Evolutionary conservation across 2,329 filamentous ascomycete species (phyloP), one percentile per base, ranked within the genome.

Genomic region (Setomelanomma holmii): DNA sequence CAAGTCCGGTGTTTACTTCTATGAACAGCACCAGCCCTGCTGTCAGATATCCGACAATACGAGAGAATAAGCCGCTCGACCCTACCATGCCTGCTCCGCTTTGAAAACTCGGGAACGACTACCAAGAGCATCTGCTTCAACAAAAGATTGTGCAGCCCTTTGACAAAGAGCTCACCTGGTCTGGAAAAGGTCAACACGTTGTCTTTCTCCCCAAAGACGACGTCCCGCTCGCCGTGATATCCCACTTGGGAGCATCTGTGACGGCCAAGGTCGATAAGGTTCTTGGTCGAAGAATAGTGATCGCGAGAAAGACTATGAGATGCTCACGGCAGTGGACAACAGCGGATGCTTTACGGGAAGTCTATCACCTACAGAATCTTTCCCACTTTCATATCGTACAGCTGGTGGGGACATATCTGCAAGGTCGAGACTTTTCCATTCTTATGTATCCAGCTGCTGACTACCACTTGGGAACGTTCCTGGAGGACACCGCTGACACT

Each of bases 161-260:
- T n/a, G 45, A 60, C 3, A 45, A 48, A 12, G 59, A 61, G 24
- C 24, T 59, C 7, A 61, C 65, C 20, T 67, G 63, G 63, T 67
- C 64, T 10, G 61, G 63, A 0, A 56, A 51, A 34, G 64, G 63
- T 2, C 63, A 67, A 23, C 61, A 66, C 36, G 58, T 64, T 3
- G 55, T 49, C 1, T 67, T 56, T 36, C 5, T 34, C 3, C 20
- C 43, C 1, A 23, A 40, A 4, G 61, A 66, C 16, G 6, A 6
- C 12, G 24, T 27, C 12, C 63, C 61, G 1, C 35, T 67, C 0
- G n/a, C 34, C 4, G 14, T 48, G 2, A 7, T 56, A 16, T 40
- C 36, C 1, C 27, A 36, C 23, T 33, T 66, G 5, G 58, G 58
- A 2, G 39, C 38, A 0, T 63, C 64, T 0, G 30, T 35, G 1